These are phyloP conservation scores for Malassezia psittaci DNA, from an alignment of 1,284 basidiomycete genomes.

Conservation along the genomic window DNA sequence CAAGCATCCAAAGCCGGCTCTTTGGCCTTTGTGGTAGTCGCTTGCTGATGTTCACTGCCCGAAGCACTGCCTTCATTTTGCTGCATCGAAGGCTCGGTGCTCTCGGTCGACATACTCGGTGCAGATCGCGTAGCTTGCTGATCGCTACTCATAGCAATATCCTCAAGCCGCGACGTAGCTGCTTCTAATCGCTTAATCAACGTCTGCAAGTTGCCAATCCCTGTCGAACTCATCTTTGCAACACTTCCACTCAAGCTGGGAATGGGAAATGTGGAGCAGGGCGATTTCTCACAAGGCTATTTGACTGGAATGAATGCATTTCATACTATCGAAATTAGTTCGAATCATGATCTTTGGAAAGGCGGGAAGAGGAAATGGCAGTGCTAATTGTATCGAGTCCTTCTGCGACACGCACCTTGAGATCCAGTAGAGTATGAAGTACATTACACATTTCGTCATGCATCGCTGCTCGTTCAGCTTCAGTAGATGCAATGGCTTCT, in stretches of 20 bases:
- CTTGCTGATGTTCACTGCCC: slow-evolving; percentile 16
- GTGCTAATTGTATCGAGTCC: slow-evolving; percentile 9
- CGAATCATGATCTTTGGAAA: no score
- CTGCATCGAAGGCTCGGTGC: not conserved
- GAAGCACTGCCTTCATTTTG: slow-evolving; percentile 2
- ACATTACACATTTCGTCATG: slow-evolving; percentile 16
- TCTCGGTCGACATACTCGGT: not conserved
- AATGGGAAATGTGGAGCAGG: no score
- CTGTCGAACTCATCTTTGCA: slow-evolving; percentile 24
- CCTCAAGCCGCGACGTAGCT: slow-evolving; percentile 85
- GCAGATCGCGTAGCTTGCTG: not conserved
- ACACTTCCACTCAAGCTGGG: no score
- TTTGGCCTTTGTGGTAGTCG: slow-evolving; percentile 54
- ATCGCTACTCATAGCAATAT: slow-evolving; percentile 57
- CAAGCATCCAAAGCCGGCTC: slow-evolving; percentile 63
- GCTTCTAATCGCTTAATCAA: slow-evolving; percentile 57
- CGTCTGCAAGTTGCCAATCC: slow-evolving; percentile 41
- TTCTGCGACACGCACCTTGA: slow-evolving; percentile 14
- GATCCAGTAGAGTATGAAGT: slow-evolving; percentile 16
- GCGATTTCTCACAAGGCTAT: no score
- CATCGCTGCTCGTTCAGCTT: slow-evolving; percentile 15
- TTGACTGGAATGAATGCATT: no score
- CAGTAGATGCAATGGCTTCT: slow-evolving; percentile 13
- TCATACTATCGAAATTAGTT: no score
- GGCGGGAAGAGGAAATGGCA: not conserved